Evolutionary conservation across 2,329 filamentous ascomycete species (phyloP).

Genomic region (Harringtonia aguacate): DNA sequence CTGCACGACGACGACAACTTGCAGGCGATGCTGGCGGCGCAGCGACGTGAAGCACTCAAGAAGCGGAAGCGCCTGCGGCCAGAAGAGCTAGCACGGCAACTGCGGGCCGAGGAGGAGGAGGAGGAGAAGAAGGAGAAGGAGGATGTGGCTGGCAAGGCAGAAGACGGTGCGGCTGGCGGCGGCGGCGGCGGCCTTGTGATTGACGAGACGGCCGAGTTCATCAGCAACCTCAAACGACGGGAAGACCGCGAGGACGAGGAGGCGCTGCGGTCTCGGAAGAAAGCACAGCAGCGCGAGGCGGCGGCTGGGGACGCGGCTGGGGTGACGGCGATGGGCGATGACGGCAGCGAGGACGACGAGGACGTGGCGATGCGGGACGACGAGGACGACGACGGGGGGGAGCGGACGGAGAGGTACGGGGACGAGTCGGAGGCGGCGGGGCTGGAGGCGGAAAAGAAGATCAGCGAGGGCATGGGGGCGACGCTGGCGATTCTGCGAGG

Average conservation of each 20-base stretch:
- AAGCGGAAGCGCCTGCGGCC: conserved; percentile 81
- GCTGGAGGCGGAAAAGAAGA: conserved; percentile 73
- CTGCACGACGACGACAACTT: conserved; percentile 90
- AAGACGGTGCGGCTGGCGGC: conserved; percentile 24
- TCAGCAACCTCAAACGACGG: conserved; percentile 70
- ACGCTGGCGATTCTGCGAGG: conserved; percentile 75
- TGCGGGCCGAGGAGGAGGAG: conserved; percentile 49
- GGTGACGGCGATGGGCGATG: conserved; percentile 33
- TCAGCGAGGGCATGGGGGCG: conserved; percentile 69
- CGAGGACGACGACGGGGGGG: conserved; percentile 46
- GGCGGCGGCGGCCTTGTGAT: conserved; percentile 63
- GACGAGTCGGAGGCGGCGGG: conserved; percentile 30
- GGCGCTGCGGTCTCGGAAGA: conserved; percentile 33
- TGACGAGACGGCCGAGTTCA: conserved; percentile 91
- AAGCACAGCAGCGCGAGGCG: background rate
- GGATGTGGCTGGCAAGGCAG: no score
- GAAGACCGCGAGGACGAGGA: conserved; percentile 42
- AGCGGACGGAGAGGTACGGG: conserved; percentile 39
- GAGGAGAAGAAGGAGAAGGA: background rate
- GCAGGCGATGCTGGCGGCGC: conserved; percentile 73
- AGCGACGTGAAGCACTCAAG: conserved; percentile 74
- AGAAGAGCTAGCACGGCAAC: conserved; percentile 74
- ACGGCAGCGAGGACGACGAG: conserved; percentile 26
- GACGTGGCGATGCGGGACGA: conserved; percentile 39
- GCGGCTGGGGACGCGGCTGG: background rate